phyloP scores from a whole-genome alignment of 108 stramenopile species.

The Asterionellopsis glacialis region DNA sequence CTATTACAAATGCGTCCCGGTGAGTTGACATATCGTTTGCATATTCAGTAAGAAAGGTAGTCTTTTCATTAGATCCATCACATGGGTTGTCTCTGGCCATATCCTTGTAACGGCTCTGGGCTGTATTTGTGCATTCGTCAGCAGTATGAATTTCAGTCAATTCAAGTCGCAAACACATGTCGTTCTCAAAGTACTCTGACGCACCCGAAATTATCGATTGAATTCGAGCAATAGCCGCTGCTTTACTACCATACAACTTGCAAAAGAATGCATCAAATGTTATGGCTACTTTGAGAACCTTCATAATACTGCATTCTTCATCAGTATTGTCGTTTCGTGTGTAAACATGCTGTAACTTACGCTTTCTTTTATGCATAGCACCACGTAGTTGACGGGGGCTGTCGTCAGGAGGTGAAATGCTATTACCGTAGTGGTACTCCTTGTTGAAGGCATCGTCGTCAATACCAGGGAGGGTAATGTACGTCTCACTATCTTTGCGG shows the following conservation, averaged over 20 bases:
- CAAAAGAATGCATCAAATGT: conserved; percentile 17
- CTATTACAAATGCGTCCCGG: too few species aligned
- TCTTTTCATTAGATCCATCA: too few species aligned
- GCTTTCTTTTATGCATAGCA: background rate
- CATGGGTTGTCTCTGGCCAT: too few species aligned
- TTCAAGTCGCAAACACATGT: conserved; percentile 16
- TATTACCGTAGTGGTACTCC: too few species aligned
- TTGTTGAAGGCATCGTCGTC: too few species aligned
- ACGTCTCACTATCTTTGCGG: too few species aligned
- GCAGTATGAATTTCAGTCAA: conserved; percentile 13
- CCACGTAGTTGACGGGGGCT: background rate
- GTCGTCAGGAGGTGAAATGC: background rate
- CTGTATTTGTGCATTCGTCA: background rate
- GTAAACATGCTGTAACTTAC: too few species aligned
- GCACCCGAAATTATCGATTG: conserved; percentile 11
- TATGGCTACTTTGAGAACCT: conserved; percentile 12
- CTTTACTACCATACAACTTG: conserved; percentile 4
- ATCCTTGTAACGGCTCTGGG: too few species aligned
- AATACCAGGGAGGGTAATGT: too few species aligned
- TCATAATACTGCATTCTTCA: conserved; percentile 2
- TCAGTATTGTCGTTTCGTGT: background rate
- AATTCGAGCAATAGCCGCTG: conserved; percentile 4
- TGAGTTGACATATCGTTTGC: too few species aligned
- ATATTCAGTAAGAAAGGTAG: too few species aligned
- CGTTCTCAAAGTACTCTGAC: conserved; percentile 8